Conservation (phyloP, 805 yeast species). For the Ogataea neopini region DNA sequence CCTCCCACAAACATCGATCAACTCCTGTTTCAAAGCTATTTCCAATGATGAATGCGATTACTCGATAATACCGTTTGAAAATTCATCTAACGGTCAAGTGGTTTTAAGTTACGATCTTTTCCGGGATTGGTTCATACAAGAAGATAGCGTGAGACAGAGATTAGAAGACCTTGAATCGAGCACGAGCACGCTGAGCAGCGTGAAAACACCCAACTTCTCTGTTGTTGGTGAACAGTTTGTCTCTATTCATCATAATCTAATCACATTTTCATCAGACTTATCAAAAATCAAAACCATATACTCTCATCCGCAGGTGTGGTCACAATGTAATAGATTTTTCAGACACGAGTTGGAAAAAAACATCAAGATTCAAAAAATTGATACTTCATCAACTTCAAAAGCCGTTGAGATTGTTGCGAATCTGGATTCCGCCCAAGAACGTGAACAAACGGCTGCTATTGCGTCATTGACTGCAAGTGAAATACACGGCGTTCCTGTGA, state of each 20-base stretch:
- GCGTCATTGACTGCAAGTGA: conserved; percentile 70
- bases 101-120: conserved; percentile 80
- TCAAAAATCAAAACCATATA: conserved; percentile 56
- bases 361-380: conserved; percentile 50
- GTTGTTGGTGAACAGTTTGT: conserved; percentile 83
- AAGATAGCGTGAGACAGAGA: conserved; percentile 14
- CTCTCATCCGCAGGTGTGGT: conserved; percentile 99
- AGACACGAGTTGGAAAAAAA: conserved; percentile 33
- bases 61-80: conserved; percentile 88
- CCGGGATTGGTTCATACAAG: conserved; percentile 57
- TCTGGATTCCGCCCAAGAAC: conserved; percentile 32
- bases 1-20: conserved; percentile 44
- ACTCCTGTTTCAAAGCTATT: conserved; percentile 63
- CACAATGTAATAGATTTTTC: conserved; percentile 72
- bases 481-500: conserved; percentile 56
- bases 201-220: conserved; percentile 40
- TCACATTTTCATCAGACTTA: conserved; percentile 47
- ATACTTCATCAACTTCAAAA: conserved; percentile 76
- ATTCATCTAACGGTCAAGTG: conserved; percentile 94
- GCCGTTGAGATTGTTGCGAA: conserved; percentile 69
- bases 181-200: conserved; percentile 11
- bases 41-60: conserved; percentile 50
- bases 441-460: conserved; percentile 62
- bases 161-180: conserved; percentile 15
- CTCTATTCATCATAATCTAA: conserved; percentile 74